Base-by-base conservation (phyloP, 2,329 filamentous ascomycete genomes). In the Mariannaea sp. region DNA sequence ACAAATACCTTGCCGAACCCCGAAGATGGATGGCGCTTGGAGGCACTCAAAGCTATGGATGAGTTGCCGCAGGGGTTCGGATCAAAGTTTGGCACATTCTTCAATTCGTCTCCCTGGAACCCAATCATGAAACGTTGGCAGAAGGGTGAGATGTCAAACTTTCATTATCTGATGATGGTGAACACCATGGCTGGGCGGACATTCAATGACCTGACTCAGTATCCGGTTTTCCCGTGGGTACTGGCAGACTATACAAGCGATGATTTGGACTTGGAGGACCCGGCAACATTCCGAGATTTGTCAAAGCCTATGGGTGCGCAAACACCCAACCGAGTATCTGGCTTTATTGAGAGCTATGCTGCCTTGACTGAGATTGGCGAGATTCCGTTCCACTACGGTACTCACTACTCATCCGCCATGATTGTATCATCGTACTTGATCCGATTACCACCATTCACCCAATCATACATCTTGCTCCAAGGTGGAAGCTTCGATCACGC, bases 321-420 rank as follows among this genome's bases (percentile, higher is more conserved):
- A 70, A 90, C 88, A 2, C 75, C 81, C 1, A 80, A 84, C 49
- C 83, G 93, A 59, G 89, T 95, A 59, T 78, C 83, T 0, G 90
- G 92, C 6, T 96, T 94, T 65, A 82, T 85, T 45, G 89, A 95
- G 64, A 85, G 92, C 24, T 97, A 96, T 70, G 85, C 87, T 61
- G 89, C 90, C 13, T 87, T 99, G 69, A 87, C 87, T 1, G 94
- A 97, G 69, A 96, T 99, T 79, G 90, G 88, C 7, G 92, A 96
- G 39, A 87, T 89, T 1, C 89, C 94, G 0, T 99, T 97, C 70
- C 94, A 99, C 69, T 99, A 97, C 63, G 94, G 94, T 14, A 99
- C 95, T 0, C 95, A 99, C 70, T 99, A 99, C 71, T 97, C 94
- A 1, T 97, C 94, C 2, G 94, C 94, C 7, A 99, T 97, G 94